Conservation (phyloP, 2,329 filamentous ascomycete species). For the Colletotrichum karsti region DNA sequence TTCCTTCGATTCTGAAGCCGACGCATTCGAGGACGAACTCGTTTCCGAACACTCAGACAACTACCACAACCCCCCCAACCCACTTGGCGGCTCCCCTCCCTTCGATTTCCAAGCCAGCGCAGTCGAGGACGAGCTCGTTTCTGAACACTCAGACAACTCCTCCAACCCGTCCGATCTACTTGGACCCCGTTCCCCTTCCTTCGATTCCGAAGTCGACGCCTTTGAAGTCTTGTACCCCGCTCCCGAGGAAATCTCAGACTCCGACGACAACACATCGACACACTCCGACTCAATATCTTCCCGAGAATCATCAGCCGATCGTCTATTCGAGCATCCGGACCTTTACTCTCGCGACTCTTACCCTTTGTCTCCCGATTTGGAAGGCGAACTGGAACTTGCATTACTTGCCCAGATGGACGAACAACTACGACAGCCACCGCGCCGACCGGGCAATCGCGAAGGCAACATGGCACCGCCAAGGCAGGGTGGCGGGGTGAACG, state of each 20-base stretch:
- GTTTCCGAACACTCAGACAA: background rate
- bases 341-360: slow-evolving; percentile 6
- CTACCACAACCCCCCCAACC: background rate
- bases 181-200: slow-evolving; percentile 2
- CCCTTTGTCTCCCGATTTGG: slow-evolving; percentile 20
- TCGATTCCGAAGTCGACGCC: slow-evolving; percentile 21
- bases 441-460: background rate
- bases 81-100: background rate
- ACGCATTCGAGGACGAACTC: background rate
- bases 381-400: slow-evolving; percentile 23
- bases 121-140: background rate
- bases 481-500: background rate
- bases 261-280: background rate
- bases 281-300: background rate
- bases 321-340: background rate
- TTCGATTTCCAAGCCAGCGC: slow-evolving; percentile 15
- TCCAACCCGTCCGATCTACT: background rate
- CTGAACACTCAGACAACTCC: background rate
- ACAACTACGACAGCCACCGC: background rate
- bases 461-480: background rate
- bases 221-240: too few species aligned
- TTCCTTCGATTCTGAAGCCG: slow-evolving; percentile 16
- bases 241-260: slow-evolving; percentile 4
- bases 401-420: slow-evolving; percentile 26
- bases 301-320: background rate